Base-by-base conservation (phyloP, 2,329 filamentous ascomycete genomes). In the Hypoxylon sp. region DNA sequence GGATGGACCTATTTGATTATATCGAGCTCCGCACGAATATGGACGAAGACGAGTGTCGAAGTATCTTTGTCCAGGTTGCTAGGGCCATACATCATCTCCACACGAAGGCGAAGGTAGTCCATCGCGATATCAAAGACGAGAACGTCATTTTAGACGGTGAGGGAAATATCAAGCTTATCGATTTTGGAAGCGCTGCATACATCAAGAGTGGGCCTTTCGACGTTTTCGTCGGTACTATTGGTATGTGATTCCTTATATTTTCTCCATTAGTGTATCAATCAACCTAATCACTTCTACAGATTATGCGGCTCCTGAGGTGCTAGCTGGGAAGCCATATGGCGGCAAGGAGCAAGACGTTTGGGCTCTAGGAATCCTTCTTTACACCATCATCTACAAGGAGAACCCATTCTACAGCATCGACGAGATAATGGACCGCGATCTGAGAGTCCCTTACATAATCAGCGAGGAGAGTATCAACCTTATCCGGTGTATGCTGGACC, bases 301-400 rank as follows among this genome's bases (percentile, higher is more conserved):
- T 84, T 99, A 99, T 81, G 96, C 96, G 50, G 96, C 96, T 6
- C 96, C 96, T n/a, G 96, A 99, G 83, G 96, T 99, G 61, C 87
- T 99, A 54, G 94, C 94, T 64, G 96, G 96, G 53, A 92, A 91
- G 74, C 92, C 95, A 14, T 99, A 99, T 81, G 89, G 92, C 73
- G 96, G 96, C 77, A 97, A 97, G 81, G 95, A 97, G 80, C 96
- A 99, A 84, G 96, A 99, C 77, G 94, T 99, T 31, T 99, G 96
- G 96, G 96, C 96, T 0, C 87, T 99, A 14, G 96, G 96, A 25
- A 98, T 99, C 76, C 87, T 99, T 27, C 89, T 99, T 13, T 99
- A 99, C 84, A 99, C 96, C 30, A 98, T 99, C 77, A 92, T 98
- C 77, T 99, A 99, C 87, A 99, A 98, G 83, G 96, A 99, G 82